phyloP scores from a whole-genome alignment of 495 filamentous ascomycete species.

The Aspergillus bridgeri region DNA sequence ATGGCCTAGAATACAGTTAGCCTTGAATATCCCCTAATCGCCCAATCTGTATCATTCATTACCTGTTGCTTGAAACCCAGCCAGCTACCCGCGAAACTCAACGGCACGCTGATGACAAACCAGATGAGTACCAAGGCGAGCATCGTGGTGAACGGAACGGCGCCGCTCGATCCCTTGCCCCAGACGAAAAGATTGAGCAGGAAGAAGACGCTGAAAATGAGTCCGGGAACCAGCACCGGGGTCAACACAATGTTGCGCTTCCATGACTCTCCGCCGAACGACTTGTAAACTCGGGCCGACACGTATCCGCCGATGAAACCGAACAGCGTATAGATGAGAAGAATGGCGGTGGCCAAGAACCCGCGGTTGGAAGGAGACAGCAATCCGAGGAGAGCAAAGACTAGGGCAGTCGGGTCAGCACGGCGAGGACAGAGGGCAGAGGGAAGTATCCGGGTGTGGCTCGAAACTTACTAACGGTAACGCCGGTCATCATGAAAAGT shows the following conservation, averaged over 20 bases:
- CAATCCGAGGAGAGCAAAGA: constrained; percentile 89
- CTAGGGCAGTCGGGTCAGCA: constrained; percentile 26
- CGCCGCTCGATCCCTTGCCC: constrained; percentile 84
- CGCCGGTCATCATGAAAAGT: constrained; percentile 94
- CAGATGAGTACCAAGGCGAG: constrained; percentile 87
- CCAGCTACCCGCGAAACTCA: constrained; percentile 90
- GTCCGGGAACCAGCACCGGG: constrained; percentile 76
- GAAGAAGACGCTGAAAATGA: constrained; percentile 89
- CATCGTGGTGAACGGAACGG: constrained; percentile 96
- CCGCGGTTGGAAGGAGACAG: constrained; percentile 93
- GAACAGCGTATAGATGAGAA: constrained; percentile 88
- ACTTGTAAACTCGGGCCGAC: constrained; percentile 86
- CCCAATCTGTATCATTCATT: no score
- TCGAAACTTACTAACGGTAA: constrained; percentile 63
- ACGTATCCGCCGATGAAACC: constrained; percentile 91
- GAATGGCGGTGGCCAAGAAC: constrained; percentile 84
- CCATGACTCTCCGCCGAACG: constrained; percentile 87
- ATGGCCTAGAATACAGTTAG: constrained; percentile 43
- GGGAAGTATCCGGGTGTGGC: not conserved
- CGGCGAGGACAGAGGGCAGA: not conserved
- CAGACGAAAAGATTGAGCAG: constrained; percentile 93
- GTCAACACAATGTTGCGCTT: constrained; percentile 89
- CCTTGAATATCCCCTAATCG: no score
- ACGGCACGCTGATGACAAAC: constrained; percentile 92
- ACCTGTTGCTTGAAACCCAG: constrained; percentile 72